Percentiles rank a stretch among this genome's conserved stretches.
These are phyloP conservation scores for Oryza glumipatula DNA, from an alignment of 176 grass and related monocot species.

Conservation along the genomic window DNA sequence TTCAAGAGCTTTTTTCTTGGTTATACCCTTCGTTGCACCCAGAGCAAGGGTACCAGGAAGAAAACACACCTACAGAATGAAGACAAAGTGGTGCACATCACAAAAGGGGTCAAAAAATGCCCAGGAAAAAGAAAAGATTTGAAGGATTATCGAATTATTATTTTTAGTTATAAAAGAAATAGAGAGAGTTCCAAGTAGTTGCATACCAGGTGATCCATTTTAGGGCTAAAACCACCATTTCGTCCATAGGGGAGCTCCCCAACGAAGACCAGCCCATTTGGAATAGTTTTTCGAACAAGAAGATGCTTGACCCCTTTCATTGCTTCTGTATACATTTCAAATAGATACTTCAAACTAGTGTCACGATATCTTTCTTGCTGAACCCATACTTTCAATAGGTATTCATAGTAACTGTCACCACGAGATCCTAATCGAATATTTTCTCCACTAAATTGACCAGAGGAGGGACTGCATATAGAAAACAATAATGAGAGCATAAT, in stretches of 20 bases:
- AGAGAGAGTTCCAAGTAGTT: slow-evolving; percentile 2
- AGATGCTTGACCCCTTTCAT: slow-evolving; percentile 94
- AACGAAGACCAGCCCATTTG: slow-evolving; percentile 90
- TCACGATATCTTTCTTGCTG: slow-evolving; percentile 69
- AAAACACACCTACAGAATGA: slow-evolving; percentile 84
- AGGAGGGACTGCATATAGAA: slow-evolving; percentile 69
- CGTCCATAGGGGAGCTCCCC: slow-evolving; percentile 87
- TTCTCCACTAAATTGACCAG: slow-evolving; percentile 91
- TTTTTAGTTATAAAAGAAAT: not conserved
- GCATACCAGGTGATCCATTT: slow-evolving; percentile 99
- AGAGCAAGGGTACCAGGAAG: slow-evolving; percentile 95
- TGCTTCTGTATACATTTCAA: slow-evolving; percentile 90
- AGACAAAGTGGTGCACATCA: slow-evolving; percentile 25
- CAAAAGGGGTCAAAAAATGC: slow-evolving; percentile 2
- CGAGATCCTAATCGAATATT: slow-evolving; percentile 96
- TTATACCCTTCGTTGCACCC: slow-evolving; percentile 91
- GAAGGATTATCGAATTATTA: not conserved
- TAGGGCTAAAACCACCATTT: slow-evolving; percentile 77
- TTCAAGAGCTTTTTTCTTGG: slow-evolving; percentile 83
- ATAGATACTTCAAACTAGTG: slow-evolving; percentile 74
- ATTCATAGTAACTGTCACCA: slow-evolving; percentile 99
- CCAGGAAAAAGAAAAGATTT: slow-evolving; percentile 3
- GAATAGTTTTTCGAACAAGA: slow-evolving; percentile 90
- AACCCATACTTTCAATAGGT: slow-evolving; percentile 95
- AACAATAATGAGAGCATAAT: slow-evolving; percentile 32